phyloP scores from a whole-genome alignment of 2,329 filamentous ascomycete genomes.

The Ophiostoma australiae region DNA sequence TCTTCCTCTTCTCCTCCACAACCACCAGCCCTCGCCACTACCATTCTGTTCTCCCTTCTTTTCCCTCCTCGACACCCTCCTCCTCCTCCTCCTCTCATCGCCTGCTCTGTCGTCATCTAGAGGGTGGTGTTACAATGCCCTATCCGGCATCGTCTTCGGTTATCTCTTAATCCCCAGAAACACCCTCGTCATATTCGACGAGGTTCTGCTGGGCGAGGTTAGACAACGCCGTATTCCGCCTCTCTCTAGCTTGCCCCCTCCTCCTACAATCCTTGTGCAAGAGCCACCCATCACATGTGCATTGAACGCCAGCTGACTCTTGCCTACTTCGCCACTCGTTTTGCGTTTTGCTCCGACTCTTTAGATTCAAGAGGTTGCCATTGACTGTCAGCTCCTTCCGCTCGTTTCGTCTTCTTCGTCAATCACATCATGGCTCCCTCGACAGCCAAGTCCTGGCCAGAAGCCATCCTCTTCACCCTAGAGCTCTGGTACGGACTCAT shows the following conservation, averaged over 20 bases:
- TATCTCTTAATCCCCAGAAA: constrained; percentile 22
- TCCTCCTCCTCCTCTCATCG: neutral
- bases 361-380: constrained; percentile 6
- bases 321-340: constrained; percentile 10
- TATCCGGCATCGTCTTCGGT: constrained; percentile 22
- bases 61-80: neutral
- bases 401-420: constrained; percentile 18
- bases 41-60: neutral
- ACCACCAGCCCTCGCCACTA: neutral
- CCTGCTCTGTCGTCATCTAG: neutral
- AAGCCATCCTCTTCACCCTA: constrained; percentile 43
- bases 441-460: constrained; percentile 34
- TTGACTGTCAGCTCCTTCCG: constrained; percentile 20
- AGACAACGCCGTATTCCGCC: constrained; percentile 17
- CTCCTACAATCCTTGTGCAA: neutral
- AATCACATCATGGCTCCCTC: constrained; percentile 27
- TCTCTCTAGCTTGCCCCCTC: constrained; percentile 10
- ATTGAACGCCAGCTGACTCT: constrained; percentile 10
- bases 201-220: constrained; percentile 23
- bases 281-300: constrained; percentile 11
- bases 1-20: neutral
- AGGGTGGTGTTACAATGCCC: constrained; percentile 25
- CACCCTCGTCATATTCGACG: constrained; percentile 21
- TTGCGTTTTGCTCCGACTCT: neutral
- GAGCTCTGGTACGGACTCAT: constrained; percentile 50